Base-by-base conservation (phyloP, 129 eudicot genomes). In the Cynara cardunculus region DNA sequence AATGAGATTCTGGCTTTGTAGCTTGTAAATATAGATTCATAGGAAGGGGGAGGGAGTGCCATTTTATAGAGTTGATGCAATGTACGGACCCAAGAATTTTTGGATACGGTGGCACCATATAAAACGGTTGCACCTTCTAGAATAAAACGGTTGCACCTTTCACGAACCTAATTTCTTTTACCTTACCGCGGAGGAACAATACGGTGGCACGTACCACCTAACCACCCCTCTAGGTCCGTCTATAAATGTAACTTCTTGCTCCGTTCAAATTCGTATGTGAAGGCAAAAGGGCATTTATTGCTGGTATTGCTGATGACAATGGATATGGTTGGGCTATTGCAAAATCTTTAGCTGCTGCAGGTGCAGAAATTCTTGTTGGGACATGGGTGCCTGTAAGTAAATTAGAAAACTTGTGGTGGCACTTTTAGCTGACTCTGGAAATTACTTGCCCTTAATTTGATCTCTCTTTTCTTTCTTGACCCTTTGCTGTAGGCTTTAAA, bases 241-340 rank as follows among this genome's bases (percentile, higher is more conserved):
- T n/a, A n/a, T n/a, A n/a, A n/a, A 76, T 22, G 81, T 4, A 37
- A 76, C 9, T 6, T 41, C 6, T 27, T 82, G 74, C 71, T 82
- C 9, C 69, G 31, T 4, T 28, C 19, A 31, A 62, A 70, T 35
- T 37, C 4, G 61, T 25, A 35, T 72, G 81, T 80, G 79, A 61
- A 94, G 98, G 98, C 77, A 94, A 94, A 85, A 88, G 97, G 83
- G 98, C 97, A 12, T 94, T 94, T 78, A 89, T 94, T 72, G 97
- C 98, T 77, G 98, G 98, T 35, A 89, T 94, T 76, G 98, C 98
- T 82, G 98, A 94, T 90, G 98, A 94, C 86, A 94, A 94, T 79
- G 98, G 98, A 83, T 94, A 94, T 80, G 98, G 98, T 78, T 94
- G 98, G 98, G 98, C 98, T 26, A 91, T 94, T 37, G 97, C 98